Evolutionary conservation across 2,329 filamentous ascomycete species (phyloP).

Genomic region (Ophiosphaerella herpotricha): DNA sequence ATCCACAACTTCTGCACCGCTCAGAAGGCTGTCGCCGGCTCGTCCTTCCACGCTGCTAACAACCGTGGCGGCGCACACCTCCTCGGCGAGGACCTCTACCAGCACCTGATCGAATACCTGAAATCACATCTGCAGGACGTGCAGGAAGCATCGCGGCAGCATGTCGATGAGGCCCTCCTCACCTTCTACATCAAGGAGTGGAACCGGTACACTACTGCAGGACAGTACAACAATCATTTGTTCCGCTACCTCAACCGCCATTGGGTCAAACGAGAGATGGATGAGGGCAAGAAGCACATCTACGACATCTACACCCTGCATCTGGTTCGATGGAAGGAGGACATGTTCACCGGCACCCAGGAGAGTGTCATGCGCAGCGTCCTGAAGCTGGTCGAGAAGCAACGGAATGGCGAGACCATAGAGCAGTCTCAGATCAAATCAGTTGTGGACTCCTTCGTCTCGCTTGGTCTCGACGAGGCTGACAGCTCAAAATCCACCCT

Average conservation of each 20-base stretch:
- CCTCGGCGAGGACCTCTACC: constrained; percentile 93
- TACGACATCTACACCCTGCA: constrained; percentile 98
- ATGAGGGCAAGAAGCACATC: constrained; percentile 97
- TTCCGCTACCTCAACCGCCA: constrained; percentile 96
- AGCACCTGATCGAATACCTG: constrained; percentile 85
- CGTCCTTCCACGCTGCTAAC: constrained; percentile 53
- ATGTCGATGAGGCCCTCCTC: constrained; percentile 87
- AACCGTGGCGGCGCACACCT: constrained; percentile 89
- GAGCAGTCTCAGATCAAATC: constrained; percentile 96
- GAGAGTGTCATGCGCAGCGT: constrained; percentile 94
- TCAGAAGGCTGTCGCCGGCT: constrained; percentile 81
- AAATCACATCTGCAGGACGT: constrained; percentile 75
- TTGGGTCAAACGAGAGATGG: constrained; percentile 99
- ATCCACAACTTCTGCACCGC: constrained; percentile 99
- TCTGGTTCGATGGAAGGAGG: constrained; percentile 90
- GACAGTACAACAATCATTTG: constrained; percentile 96
- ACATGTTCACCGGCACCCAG: constrained; percentile 84
- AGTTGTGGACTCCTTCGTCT: constrained; percentile 94
- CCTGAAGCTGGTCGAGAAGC: constrained; percentile 92
- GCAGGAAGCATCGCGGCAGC: constrained; percentile 72
- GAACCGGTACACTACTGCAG: constrained; percentile 92
- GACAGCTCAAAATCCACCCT: constrained; percentile 93
- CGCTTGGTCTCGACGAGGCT: constrained; percentile 88
- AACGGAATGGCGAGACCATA: constrained; percentile 96
- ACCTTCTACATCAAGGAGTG: constrained; percentile 96